Evolutionary conservation across 208 protist genomes (phyloP).

Genomic region (Naegleria lovaniensis): DNA sequence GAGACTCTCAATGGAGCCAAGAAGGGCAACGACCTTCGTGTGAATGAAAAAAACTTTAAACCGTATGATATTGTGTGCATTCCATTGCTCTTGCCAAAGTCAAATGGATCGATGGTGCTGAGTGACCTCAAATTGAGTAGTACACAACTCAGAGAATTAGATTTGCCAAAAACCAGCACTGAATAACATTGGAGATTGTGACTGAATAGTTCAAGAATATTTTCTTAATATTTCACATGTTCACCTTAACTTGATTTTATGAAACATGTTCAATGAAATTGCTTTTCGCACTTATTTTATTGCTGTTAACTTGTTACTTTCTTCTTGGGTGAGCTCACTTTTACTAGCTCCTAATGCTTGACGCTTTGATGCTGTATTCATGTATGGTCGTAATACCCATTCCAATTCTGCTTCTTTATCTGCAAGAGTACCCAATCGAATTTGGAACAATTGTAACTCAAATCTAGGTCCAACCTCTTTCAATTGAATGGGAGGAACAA

Average conservation of each 20-base stretch:
- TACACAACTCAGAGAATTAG: background rate
- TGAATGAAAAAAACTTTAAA: conserved; percentile 11
- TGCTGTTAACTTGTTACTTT: background rate
- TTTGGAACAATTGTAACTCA: conserved; percentile 91
- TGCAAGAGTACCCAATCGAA: conserved; percentile 87
- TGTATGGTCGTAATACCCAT: conserved; percentile 96
- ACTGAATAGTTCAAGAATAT: too few species aligned
- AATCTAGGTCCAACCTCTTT: conserved; percentile 96
- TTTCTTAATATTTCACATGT: too few species aligned
- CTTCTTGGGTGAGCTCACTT: background rate
- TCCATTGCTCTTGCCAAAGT: background rate
- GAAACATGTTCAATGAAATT: background rate
- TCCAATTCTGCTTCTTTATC: conserved; percentile 94
- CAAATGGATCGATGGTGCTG: background rate
- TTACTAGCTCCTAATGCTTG: conserved; percentile 47
- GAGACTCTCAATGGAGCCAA: conserved; percentile 26
- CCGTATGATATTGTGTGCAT: background rate
- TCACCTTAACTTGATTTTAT: too few species aligned
- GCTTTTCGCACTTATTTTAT: background rate
- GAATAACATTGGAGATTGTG: background rate
- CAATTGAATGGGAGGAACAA: conserved; percentile 76
- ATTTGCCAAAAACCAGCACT: background rate
- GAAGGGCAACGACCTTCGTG: conserved; percentile 27
- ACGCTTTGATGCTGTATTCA: conserved; percentile 93
- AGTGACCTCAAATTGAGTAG: background rate